Percentiles rank a stretch among this genome's conserved stretches.
These are phyloP conservation scores for Kickxella alabastrina DNA, from an alignment of 192 early-diverging fungal species.

Conservation along the genomic window DNA sequence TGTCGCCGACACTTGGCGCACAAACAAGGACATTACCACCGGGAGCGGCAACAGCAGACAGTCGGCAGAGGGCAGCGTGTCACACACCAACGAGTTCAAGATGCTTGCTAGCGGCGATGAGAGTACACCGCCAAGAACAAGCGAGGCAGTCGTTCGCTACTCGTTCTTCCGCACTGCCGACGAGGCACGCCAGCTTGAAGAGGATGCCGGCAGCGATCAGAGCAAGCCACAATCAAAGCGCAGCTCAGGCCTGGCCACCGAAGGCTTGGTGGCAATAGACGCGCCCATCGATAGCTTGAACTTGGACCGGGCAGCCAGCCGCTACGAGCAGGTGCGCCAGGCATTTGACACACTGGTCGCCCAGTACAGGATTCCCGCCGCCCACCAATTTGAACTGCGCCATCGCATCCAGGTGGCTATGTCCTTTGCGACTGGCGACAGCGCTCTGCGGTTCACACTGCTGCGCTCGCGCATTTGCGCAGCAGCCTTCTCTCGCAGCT, in stretches of 20 bases:
- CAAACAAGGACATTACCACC: conserved; percentile 17
- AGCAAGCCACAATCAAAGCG: background rate
- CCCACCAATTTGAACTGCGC: conserved; percentile 74
- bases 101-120: conserved; percentile 21
- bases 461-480: conserved; percentile 74
- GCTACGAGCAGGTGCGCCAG: conserved; percentile 52
- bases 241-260: background rate
- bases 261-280: conserved; percentile 49
- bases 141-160: conserved; percentile 27
- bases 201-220: background rate
- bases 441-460: conserved; percentile 53
- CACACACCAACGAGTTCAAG: conserved; percentile 47
- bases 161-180: conserved; percentile 50
- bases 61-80: conserved; percentile 3
- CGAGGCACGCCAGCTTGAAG: conserved; percentile 37
- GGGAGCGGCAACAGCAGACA: conserved; percentile 1
- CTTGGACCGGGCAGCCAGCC: conserved; percentile 1
- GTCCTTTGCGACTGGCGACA: conserved; percentile 50
- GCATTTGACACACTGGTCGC: conserved; percentile 58
- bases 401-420: conserved; percentile 76
- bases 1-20: conserved; percentile 39
- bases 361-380: conserved; percentile 64
- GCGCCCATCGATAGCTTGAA: conserved; percentile 50
- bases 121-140: conserved; percentile 14
- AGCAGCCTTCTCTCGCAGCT: conserved; percentile 68